Base-by-base conservation (phyloP, 202 grass and related monocot genomes). In the Musa balbisiana region DNA sequence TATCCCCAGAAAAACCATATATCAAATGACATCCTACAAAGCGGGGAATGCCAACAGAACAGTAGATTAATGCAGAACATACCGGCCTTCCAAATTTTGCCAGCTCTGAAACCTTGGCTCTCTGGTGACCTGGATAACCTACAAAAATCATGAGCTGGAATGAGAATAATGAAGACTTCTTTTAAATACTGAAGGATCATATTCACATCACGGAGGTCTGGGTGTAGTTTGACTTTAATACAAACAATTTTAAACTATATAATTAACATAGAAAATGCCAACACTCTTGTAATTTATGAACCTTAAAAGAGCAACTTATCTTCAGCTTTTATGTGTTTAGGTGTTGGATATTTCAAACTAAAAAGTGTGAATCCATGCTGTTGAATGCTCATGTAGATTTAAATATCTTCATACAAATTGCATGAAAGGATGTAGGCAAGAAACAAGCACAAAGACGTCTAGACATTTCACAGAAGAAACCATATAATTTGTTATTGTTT, bases 71-170 rank as follows among this genome's bases (percentile, higher is more conserved):
- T 65, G 25, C 50, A 55, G 24, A 24, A 43, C 60, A 8, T 92
- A 99, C 95, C 62, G 95, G 89, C 85, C 85, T 90, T 82, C 95
- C 95, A 87, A 95, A 99, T 87, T 99, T 99, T 52, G 91, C 83
- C 62, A 99, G 79, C 62, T 99, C 95, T 49, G 95, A 92, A 80
- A 87, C 87, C 81, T 99, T 99, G 59, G 87, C 82, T 76, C 87
- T 92, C 75, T 95, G 95, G 78, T 95, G 87, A 49, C 95, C 95
- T 69, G 95, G 95, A 89, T 92, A 92, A 59, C 95, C 95, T 99
- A 83, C 26, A 62, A 59, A 73, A 64, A 64, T 21, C 29, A 60
- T 73, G 56, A 24, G 51, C 17, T 24, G 23, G 73, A 49, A 77
- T 63, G 54, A 71, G 68, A 78, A 70, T 68, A 43, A 50, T 1